phyloP scores from a whole-genome alignment of 1,284 basidiomycete species.

The Pascua guehoae region DNA sequence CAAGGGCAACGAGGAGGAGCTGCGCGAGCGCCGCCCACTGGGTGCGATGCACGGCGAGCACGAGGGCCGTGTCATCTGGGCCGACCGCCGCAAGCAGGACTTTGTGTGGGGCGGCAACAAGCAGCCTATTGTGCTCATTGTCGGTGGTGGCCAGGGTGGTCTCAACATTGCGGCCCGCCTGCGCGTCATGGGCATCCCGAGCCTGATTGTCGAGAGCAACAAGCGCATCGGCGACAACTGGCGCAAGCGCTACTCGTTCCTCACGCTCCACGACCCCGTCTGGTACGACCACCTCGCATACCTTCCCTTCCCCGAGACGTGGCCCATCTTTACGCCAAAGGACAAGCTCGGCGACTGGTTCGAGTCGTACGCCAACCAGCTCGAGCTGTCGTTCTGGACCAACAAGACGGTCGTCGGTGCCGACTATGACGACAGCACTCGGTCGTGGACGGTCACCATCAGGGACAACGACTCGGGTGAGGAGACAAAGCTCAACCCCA shows the following conservation, averaged over 20 bases:
- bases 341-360: conserved; percentile 41
- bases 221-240: conserved; percentile 48
- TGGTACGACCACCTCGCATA: conserved; percentile 52
- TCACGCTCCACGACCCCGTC: conserved; percentile 61
- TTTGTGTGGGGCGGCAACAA: conserved; percentile 9
- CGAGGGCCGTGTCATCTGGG: conserved; percentile 21
- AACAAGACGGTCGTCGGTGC: conserved; percentile 53
- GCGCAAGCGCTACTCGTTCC: conserved; percentile 56
- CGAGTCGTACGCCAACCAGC: conserved; percentile 31
- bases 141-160: conserved; percentile 27
- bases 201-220: conserved; percentile 46
- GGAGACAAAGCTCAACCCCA: conserved; percentile 54
- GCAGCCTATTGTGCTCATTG: conserved; percentile 27
- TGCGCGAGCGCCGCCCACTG: conserved; percentile 16
- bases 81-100: conserved; percentile 33
- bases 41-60: conserved; percentile 17
- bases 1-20: conserved; percentile 52
- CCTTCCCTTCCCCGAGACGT: conserved; percentile 49
- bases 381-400: conserved; percentile 38
- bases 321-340: conserved; percentile 62
- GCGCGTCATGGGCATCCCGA: conserved; percentile 43
- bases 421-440: conserved; percentile 43
- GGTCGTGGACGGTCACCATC: conserved; percentile 55
- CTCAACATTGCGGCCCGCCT: conserved; percentile 43
- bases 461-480: conserved; percentile 32